phyloP scores from a whole-genome alignment of 208 protist species.

The Trichomonas vaginalis region DNA sequence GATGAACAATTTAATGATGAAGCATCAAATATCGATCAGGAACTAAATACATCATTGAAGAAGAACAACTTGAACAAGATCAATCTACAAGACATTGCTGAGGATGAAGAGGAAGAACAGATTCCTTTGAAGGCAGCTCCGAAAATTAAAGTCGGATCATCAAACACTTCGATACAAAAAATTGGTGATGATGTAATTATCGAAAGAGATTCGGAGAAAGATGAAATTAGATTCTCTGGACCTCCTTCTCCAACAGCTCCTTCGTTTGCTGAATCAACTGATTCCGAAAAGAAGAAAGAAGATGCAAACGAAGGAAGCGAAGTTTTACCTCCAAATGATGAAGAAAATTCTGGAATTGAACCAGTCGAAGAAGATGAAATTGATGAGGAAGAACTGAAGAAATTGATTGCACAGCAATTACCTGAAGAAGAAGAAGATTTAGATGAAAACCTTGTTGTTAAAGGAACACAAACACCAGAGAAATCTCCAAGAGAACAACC shows the following conservation, averaged over 20 bases:
- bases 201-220: background rate
- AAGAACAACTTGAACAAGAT: background rate
- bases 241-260: background rate
- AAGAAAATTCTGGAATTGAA: background rate
- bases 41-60: background rate
- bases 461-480: background rate
- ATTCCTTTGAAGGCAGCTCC: background rate
- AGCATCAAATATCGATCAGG: background rate
- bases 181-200: background rate
- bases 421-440: background rate
- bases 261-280: background rate
- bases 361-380: background rate
- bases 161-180: background rate
- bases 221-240: background rate
- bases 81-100: background rate
- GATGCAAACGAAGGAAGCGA: background rate
- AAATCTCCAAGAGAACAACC: background rate
- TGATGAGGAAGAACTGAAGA: background rate
- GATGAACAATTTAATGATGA: background rate
- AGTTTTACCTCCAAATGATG: background rate
- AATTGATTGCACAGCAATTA: background rate
- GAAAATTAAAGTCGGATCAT: background rate
- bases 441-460: background rate
- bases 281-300: background rate
- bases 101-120: background rate